Evolutionary conservation across 163 green algal genomes (phyloP).

Genomic region (Scenedesmus sp.): DNA sequence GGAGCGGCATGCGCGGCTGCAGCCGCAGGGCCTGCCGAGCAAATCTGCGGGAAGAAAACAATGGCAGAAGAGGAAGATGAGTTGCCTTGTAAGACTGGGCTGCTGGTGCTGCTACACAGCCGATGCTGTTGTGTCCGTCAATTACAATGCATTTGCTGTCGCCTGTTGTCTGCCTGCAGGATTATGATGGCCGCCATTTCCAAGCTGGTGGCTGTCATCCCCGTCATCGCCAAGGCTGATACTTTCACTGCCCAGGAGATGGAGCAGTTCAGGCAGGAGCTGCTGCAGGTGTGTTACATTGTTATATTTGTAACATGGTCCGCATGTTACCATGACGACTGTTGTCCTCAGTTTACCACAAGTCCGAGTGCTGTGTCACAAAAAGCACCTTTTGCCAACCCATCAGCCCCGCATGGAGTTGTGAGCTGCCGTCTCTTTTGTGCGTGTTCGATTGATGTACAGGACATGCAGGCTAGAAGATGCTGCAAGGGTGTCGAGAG

Average conservation of each 20-base stretch:
- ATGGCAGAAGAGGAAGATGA: too few species aligned
- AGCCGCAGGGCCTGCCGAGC: background rate
- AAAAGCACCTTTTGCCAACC: too few species aligned
- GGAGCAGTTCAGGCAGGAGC: conserved; percentile 7
- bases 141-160: background rate
- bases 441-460: too few species aligned
- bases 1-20: too few species aligned
- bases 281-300: conserved; percentile 4
- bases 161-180: background rate
- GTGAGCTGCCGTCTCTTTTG: too few species aligned
- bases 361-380: too few species aligned
- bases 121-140: background rate
- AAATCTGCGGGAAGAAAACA: too few species aligned
- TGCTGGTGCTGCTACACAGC: background rate
- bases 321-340: background rate
- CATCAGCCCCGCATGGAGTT: too few species aligned
- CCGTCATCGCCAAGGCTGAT: conserved; percentile 50
- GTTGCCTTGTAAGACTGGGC: too few species aligned
- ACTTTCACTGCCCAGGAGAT: conserved; percentile 34
- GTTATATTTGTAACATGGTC: background rate
- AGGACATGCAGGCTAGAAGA: too few species aligned
- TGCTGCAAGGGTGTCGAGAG: too few species aligned
- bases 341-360: too few species aligned
- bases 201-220: conserved; percentile 44
- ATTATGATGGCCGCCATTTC: conserved; percentile 26